A percentile compares a stretch with the other conserved stretches of the same genome.
Conservation (phyloP, 73 alveolate species). For the Tetrahymena malaccensis region DNA sequence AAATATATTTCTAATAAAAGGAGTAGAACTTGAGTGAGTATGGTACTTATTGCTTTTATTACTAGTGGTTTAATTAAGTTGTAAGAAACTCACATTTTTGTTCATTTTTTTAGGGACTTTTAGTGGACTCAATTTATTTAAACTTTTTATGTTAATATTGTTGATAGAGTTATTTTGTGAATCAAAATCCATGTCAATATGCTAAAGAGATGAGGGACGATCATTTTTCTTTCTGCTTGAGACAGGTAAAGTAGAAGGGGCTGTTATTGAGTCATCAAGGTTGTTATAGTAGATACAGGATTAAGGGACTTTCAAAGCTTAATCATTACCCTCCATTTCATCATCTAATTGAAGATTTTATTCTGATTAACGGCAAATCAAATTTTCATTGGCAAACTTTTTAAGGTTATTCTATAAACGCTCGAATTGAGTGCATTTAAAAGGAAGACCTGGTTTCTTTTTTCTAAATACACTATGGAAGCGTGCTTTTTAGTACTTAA, state of each 20-base stretch:
- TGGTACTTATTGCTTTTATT: background rate
- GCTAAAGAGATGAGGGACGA: background rate
- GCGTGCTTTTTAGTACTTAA: background rate
- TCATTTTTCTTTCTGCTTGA: background rate
- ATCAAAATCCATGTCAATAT: background rate
- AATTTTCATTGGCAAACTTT: background rate
- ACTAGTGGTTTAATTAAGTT: background rate
- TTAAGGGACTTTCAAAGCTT: background rate
- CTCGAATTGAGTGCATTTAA: background rate
- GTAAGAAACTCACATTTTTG: background rate
- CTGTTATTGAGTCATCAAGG: background rate
- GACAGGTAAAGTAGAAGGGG: background rate
- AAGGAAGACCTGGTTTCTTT: background rate
- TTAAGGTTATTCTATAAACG: background rate
- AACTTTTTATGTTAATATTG: background rate
- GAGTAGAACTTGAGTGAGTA: background rate
- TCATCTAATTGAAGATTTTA: background rate
- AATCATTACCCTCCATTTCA: background rate
- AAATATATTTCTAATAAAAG: background rate
- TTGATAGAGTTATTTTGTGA: background rate
- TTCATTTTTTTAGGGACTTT: background rate
- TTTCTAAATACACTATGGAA: background rate
- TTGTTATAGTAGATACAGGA: background rate
- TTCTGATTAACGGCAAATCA: background rate
- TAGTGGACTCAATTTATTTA: background rate